Evolutionary conservation across 2,329 filamentous ascomycete genomes (phyloP), one percentile per base, ranked within the genome.

Genomic region (Alternaria incomplexa): DNA sequence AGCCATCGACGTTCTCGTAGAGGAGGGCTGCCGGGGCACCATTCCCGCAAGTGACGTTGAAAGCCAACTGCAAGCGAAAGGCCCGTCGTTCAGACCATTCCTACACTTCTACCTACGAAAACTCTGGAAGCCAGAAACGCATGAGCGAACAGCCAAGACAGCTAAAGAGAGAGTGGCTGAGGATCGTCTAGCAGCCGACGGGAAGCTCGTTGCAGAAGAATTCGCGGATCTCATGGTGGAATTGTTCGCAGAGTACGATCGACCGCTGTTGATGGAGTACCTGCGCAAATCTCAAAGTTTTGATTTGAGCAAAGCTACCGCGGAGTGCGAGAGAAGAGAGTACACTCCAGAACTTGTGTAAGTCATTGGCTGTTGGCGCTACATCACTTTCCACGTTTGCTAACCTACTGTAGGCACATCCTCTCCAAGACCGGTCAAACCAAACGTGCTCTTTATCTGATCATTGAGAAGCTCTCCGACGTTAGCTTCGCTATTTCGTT

Each of bases 361-460:
- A 71, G 79, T 74, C 1, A n/a, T 25, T 40, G n/a, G 20, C 20
- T 9, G 9, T 43, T 20, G 17, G 12, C 22, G 22, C 32, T 22
- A 22, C 26, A 10, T 26, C 6, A 20, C 17, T 53, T n/a, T n/a
- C 12, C 13, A 20, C 40, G 15, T 10, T 22, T 13, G 25, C 71
- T 79, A 56, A 79, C 65, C 12, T n/a, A 26, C 17, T 36, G 7
- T 44, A 81, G 79, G 13, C 96, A 96, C 74, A 87, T 99, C 2
- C 91, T 98, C 73, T 96, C 93, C 63, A 97, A 97, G 78, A 98
- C 93, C 0, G 96, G 96, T 0, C 90, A 97, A 79, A 96, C 93
- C 71, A 97, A 97, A 79, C 89, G 92, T 12, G 96, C 96, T 0
- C 84, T 99, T 3, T 94, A 91, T 72, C 87, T 99, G 55, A 98